Evolutionary conservation across 148 eudicot genomes (phyloP).

Genomic region (Fagopyrum tataricum): DNA sequence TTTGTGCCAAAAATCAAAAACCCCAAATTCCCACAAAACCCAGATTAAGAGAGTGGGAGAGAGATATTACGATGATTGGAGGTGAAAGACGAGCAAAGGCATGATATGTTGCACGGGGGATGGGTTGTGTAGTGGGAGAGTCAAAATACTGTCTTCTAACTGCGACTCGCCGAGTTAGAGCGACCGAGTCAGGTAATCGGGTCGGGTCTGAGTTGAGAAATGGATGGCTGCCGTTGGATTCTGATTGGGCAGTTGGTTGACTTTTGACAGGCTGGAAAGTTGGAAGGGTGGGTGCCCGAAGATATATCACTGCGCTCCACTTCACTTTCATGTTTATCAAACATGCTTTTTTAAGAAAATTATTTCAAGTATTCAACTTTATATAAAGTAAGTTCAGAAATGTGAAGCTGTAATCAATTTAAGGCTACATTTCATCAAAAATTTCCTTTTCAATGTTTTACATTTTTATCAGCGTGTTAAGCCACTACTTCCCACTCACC

Average conservation of each 20-base stretch:
- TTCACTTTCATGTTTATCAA: too few relatives aligned
- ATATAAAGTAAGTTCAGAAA: too few relatives aligned
- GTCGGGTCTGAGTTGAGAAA: background rate
- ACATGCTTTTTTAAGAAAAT: too few relatives aligned
- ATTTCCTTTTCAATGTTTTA: too few relatives aligned
- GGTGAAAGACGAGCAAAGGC: background rate
- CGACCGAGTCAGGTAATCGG: constrained; percentile 1
- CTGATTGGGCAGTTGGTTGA: background rate
- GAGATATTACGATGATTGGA: background rate
- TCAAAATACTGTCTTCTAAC: background rate
- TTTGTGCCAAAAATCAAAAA: constrained; percentile 2
- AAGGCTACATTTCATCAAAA: too few relatives aligned
- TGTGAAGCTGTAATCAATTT: too few relatives aligned
- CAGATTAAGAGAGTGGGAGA: background rate
- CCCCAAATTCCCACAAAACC: background rate
- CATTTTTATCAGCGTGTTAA: too few relatives aligned
- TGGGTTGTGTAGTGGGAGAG: constrained; percentile 4
- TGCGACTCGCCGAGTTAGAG: background rate
- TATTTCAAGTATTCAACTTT: too few relatives aligned
- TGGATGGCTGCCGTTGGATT: background rate
- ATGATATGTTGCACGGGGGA: constrained; percentile 5
- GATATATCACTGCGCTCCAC: too few relatives aligned
- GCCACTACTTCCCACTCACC: too few relatives aligned
- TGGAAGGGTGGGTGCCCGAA: background rate
- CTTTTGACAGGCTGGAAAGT: background rate